Evolutionary conservation across 257 asterid species (phyloP).

Genomic region (Solanum arcanum): DNA sequence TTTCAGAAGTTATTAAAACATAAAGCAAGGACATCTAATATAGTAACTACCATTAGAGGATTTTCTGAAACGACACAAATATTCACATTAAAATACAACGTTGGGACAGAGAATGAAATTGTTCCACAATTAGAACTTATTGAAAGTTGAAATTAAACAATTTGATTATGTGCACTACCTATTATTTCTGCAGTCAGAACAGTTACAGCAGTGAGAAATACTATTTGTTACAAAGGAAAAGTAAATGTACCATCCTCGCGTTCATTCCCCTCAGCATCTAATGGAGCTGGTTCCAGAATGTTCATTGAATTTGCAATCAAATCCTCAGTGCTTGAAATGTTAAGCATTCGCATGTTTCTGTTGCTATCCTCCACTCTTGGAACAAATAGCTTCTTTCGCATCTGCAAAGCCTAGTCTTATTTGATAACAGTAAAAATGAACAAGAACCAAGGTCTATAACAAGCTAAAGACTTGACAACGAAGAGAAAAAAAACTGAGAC

Average conservation of each 20-base stretch:
- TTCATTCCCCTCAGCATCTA: conserved; percentile 67
- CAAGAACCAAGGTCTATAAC: not conserved
- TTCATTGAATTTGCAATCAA: conserved; percentile 82
- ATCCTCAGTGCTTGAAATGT: conserved; percentile 68
- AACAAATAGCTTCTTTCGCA: conserved; percentile 70
- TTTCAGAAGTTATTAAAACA: not conserved
- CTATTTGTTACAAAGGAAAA: not conserved
- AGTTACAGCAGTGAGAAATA: not conserved
- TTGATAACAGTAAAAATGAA: conserved; percentile 12
- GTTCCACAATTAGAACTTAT: not conserved
- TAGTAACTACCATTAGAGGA: not conserved
- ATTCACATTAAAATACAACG: not conserved
- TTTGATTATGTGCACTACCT: not conserved
- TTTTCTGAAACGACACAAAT: not conserved
- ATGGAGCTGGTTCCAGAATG: conserved; percentile 74
- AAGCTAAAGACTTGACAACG: not conserved
- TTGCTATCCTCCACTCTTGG: conserved; percentile 94
- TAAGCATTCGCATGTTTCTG: conserved; percentile 87
- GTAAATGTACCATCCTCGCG: conserved; percentile 65
- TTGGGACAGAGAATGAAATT: not conserved
- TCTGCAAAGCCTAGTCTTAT: conserved; percentile 43
- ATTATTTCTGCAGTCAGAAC: not conserved
- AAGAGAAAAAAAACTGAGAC: not conserved
- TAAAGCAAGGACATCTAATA: not conserved
- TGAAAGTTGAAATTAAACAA: not conserved